Evolutionary conservation across 2,329 filamentous ascomycete species (phyloP).

Genomic region (Paecilomyces fulvus): DNA sequence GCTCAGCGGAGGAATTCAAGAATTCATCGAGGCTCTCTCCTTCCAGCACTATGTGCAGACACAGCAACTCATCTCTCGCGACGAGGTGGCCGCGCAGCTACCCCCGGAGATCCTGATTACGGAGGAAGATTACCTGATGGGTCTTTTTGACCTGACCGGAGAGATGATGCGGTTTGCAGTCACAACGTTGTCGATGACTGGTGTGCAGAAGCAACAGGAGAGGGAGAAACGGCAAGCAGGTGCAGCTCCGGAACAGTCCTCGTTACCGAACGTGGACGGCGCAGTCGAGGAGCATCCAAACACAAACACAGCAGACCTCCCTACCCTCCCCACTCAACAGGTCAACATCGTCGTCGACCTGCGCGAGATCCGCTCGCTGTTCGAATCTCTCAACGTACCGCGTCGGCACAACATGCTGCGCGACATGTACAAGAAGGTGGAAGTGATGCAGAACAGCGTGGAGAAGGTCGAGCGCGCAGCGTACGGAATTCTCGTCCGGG

Average conservation of each 20-base stretch:
- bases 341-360: slow-evolving; percentile 73
- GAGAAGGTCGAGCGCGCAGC: slow-evolving; percentile 87
- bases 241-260: neutral
- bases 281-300: neutral
- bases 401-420: slow-evolving; percentile 45
- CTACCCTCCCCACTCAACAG: slow-evolving; percentile 27
- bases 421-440: slow-evolving; percentile 70
- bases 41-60: slow-evolving; percentile 81
- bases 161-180: slow-evolving; percentile 97
- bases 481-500: slow-evolving; percentile 80
- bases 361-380: slow-evolving; percentile 63
- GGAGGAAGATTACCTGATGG: slow-evolving; percentile 78
- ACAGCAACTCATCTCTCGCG: slow-evolving; percentile 63
- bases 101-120: slow-evolving; percentile 55
- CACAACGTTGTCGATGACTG: slow-evolving; percentile 68
- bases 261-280: slow-evolving; percentile 4
- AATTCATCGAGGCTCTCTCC: slow-evolving; percentile 84
- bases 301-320: slow-evolving; percentile 1
- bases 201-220: slow-evolving; percentile 14
- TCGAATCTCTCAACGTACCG: slow-evolving; percentile 62
- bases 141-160: slow-evolving; percentile 86
- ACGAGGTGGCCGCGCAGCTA: slow-evolving; percentile 45
- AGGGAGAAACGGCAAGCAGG: slow-evolving; percentile 14
- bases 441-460: slow-evolving; percentile 78
- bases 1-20: slow-evolving; percentile 74